Evolutionary conservation across 768 basidiomycete genomes (phyloP), one percentile per base, ranked within the genome.

Genomic region (Suillus occidentalis): DNA sequence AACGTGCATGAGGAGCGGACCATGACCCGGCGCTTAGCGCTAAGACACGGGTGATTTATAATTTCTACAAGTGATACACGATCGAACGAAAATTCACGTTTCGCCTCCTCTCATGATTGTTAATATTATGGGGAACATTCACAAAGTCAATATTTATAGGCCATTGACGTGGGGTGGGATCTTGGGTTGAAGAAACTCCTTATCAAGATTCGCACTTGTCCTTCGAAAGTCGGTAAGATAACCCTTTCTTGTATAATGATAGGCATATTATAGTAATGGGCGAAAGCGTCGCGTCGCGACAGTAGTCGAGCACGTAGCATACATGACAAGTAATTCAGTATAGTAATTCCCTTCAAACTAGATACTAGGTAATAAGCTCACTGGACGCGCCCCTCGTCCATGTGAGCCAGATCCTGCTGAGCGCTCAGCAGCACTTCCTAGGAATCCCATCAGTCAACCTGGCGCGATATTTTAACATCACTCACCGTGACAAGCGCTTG

Each of bases 401-500:
- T 59, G 10, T 31, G 40, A 28, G 58, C 58, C 37, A 59, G 58
- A 42, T 59, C 58, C 20, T 59, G 58, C 40, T 59, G 40, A 13
- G 58, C 42, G 25, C 40, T 59, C 40, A 59, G 42, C 12, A 59
- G 31, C 20, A 59, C 58, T 31, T 59, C 58, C 58, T 59, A 42
- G 18, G 18, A 42, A 20, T 31, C 20, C 6, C 40, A 42, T 59
- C 58, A 59, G 58, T 59, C 25, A 59, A 42, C 20, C 58, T 42
- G 6, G 6, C 25, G 39, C 6, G 5, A 13, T 31, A 10, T 18
- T 8, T 31, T 0, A 28, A 31, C 10, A 59, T 59, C 58, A 59
- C 58, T 31, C 14, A 85, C 87, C 63, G 85, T 84, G 16, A 87
- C 87, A 66, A 87, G 79, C 1, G 83, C 82, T 72, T 89, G 87